Evolutionary conservation across 257 asterid species (phyloP).

Genomic region (Jasminum sambac): DNA sequence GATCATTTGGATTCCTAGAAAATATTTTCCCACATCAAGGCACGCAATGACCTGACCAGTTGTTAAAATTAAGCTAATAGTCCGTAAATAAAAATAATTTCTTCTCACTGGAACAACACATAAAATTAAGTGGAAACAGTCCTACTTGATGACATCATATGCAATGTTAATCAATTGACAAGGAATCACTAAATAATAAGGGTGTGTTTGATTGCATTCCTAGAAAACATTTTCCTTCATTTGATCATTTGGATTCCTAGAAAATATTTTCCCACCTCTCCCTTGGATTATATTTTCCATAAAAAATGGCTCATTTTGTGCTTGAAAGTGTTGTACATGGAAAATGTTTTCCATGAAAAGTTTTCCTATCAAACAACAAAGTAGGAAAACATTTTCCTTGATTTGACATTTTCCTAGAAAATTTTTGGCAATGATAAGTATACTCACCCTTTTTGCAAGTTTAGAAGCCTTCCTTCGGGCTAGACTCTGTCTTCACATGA

Average conservation of each 20-base stretch:
- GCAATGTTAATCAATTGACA: neutral
- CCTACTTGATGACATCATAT: constrained; percentile 5
- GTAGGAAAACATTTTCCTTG: too few species aligned
- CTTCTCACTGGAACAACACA: constrained; percentile 6
- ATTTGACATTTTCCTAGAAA: too few species aligned
- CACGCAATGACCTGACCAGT: constrained; percentile 87
- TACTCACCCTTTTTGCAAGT: constrained; percentile 94
- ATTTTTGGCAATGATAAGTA: constrained; percentile 9
- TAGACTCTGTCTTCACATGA: constrained; percentile 75
- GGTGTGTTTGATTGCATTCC: too few species aligned
- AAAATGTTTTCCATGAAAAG: too few species aligned
- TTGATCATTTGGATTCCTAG: too few species aligned
- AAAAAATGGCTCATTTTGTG: too few species aligned
- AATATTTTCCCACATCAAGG: constrained; percentile 99
- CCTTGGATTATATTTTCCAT: too few species aligned
- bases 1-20: too few species aligned
- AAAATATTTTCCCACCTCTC: too few species aligned
- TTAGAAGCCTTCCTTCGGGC: constrained; percentile 68
- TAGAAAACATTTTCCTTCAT: too few species aligned
- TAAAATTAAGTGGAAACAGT: neutral
- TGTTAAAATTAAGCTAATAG: constrained; percentile 14
- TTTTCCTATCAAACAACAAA: too few species aligned
- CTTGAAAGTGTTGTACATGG: too few species aligned
- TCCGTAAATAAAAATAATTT: neutral
- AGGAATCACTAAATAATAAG: neutral